Conservation (phyloP, 2,329 filamentous ascomycete genomes). For the Hypoxylon sp. region DNA sequence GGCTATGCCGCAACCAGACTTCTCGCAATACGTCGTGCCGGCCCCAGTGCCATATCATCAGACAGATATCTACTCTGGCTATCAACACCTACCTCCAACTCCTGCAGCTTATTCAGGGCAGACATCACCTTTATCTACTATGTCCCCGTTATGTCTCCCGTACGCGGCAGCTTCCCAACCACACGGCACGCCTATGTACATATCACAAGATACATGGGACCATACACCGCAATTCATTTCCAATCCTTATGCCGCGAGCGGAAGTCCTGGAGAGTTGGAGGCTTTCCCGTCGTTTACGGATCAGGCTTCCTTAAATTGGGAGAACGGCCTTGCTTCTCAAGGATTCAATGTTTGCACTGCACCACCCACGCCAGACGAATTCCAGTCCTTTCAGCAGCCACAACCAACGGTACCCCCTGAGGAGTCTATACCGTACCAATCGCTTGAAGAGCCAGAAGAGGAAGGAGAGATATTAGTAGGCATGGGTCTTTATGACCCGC, state of each 20-base stretch:
- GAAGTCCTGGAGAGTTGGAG: constrained; percentile 50
- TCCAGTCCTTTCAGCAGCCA: constrained; percentile 64
- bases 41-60: constrained; percentile 57
- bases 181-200: constrained; percentile 56
- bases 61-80: constrained; percentile 58
- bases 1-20: constrained; percentile 53
- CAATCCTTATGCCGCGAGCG: constrained; percentile 45
- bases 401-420: constrained; percentile 62
- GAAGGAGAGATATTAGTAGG: constrained; percentile 81
- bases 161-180: constrained; percentile 54
- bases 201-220: constrained; percentile 57
- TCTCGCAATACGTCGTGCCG: constrained; percentile 57
- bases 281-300: constrained; percentile 51
- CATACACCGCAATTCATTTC: constrained; percentile 53
- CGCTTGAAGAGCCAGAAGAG: constrained; percentile 65
- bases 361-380: constrained; percentile 72
- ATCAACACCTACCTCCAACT: constrained; percentile 64
- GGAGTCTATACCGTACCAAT: constrained; percentile 63
- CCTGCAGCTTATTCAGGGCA: constrained; percentile 69
- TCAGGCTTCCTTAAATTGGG: constrained; percentile 58
- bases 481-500: constrained; percentile 83
- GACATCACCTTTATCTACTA: constrained; percentile 67
- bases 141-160: constrained; percentile 67
- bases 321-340: constrained; percentile 58
- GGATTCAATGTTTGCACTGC: constrained; percentile 62